Base-by-base conservation (phyloP, 1,284 basidiomycete species). In the Ceratobasidium sp. region DNA sequence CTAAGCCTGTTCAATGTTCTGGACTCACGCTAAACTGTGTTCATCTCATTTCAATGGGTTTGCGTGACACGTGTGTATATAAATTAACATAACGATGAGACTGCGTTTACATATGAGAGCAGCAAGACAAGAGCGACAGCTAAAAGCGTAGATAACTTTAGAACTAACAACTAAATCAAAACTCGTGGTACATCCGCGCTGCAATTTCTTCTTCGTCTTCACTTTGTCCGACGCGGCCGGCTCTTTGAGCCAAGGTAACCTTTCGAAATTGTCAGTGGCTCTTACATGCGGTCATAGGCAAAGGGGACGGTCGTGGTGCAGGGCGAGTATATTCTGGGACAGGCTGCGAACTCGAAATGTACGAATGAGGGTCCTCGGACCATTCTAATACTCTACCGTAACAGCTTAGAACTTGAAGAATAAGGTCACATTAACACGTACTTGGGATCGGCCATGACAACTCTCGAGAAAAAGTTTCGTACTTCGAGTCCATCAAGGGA, bases 401-500 rank as follows among this genome's bases (percentile, higher is more conserved):
- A 13, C 9, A 63, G 23, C 40, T 46, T 23, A 68, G 39, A 9
- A n/a, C 42, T 33, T 51, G 33, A 4, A 13, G 12, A 56, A 20
- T 3, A 40, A 53, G 26, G n/a, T 63, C n/a, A 23, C 5, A 42
- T 33, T 23, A 6, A 33, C 20, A 44, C 72, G 23, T 63, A 75
- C 72, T 39, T 53, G 20, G 46, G 60, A 55, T 75, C 13, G 18
- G 61, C 72, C 20, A 75, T 42, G 6, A 75, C 72, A 39, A 23
- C 44, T 23, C 40, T 44, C 9, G 81, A 81, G 60, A 81, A 42
- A 71, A 84, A 84, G 60, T 83, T 83, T 3, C 79, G 63, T 6
- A 84, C 83, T 78, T 84, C 81, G 10, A 84, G 79, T 1, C 77
- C 79, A 12, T 81, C 82, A 55, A 84, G 78, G 23, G 78, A 81